phyloP scores from a whole-genome alignment of 73 alveolate species.

The Stentor coeruleus region DNA sequence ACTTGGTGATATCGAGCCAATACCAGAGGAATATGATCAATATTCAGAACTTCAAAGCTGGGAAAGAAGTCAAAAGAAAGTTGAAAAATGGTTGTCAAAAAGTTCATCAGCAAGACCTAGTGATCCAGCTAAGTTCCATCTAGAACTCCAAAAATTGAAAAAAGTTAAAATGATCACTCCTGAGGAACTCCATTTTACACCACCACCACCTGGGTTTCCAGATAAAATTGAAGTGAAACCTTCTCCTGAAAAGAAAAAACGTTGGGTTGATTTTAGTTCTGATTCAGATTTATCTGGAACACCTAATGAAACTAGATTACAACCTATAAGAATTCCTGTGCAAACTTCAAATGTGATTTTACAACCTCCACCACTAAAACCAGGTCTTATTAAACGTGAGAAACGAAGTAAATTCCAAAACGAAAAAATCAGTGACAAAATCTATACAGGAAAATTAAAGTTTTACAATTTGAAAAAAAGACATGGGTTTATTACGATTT shows the following conservation, averaged over 20 bases:
- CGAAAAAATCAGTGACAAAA: background rate
- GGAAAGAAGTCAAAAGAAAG: background rate
- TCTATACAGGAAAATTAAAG: slow-evolving; percentile 15
- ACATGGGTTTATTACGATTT: slow-evolving; percentile 24
- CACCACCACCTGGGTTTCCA: slow-evolving; percentile 26
- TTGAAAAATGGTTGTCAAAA: slow-evolving; percentile 15
- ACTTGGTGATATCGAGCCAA: slow-evolving; percentile 5
- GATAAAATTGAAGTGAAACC: slow-evolving; percentile 2
- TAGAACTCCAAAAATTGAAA: background rate
- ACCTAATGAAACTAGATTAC: background rate
- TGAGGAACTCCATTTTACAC: background rate
- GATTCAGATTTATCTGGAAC: background rate
- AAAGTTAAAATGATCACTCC: background rate
- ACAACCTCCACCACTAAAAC: slow-evolving; percentile 6
- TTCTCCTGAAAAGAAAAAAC: background rate
- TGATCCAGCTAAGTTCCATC: slow-evolving; percentile 21
- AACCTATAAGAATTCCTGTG: background rate
- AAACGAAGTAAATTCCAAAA: slow-evolving; percentile 8
- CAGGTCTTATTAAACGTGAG: slow-evolving; percentile 2
- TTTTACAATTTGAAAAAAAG: slow-evolving; percentile 27
- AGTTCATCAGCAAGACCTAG: slow-evolving; percentile 8
- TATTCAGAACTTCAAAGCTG: background rate
- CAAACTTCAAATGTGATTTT: background rate
- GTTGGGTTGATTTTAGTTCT: background rate
- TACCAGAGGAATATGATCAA: slow-evolving; percentile 2